Conservation (phyloP, 306 rosid genomes). For the Echinosophora koreensis region DNA sequence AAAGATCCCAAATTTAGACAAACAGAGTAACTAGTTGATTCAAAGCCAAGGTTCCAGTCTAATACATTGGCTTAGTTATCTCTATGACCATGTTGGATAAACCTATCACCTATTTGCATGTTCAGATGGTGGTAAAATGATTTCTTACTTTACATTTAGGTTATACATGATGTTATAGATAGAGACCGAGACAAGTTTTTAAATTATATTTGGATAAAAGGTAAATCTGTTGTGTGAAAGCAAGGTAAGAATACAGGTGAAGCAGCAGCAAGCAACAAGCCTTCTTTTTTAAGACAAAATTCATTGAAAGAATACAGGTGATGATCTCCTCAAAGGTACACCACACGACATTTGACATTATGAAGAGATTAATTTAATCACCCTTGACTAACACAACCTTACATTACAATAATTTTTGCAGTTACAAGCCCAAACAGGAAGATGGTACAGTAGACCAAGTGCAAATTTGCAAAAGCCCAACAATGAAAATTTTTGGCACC, state of each 20-base stretch:
- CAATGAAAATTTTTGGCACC: slow-evolving; percentile 18
- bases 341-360: slow-evolving; percentile 2
- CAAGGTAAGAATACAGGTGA: neutral
- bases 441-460: neutral
- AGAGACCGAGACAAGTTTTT: neutral
- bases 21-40: neutral
- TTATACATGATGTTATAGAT: neutral
- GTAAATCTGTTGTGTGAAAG: neutral
- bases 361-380: slow-evolving; percentile 15
- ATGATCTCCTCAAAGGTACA: slow-evolving; percentile 17
- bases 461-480: slow-evolving; percentile 18
- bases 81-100: slow-evolving; percentile 6
- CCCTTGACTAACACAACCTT: slow-evolving; percentile 19
- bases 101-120: neutral
- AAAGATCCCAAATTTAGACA: slow-evolving; percentile 18
- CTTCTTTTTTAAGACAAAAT: slow-evolving; percentile 15
- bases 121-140: slow-evolving; percentile 10
- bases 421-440: neutral
- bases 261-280: neutral
- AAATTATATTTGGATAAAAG: neutral
- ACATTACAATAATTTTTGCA: neutral
- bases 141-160: slow-evolving; percentile 31
- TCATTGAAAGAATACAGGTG: slow-evolving; percentile 7
- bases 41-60: neutral
- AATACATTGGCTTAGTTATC: neutral